phyloP scores from a whole-genome alignment of 2,329 filamentous ascomycete species.

The Penicillium sp. region DNA sequence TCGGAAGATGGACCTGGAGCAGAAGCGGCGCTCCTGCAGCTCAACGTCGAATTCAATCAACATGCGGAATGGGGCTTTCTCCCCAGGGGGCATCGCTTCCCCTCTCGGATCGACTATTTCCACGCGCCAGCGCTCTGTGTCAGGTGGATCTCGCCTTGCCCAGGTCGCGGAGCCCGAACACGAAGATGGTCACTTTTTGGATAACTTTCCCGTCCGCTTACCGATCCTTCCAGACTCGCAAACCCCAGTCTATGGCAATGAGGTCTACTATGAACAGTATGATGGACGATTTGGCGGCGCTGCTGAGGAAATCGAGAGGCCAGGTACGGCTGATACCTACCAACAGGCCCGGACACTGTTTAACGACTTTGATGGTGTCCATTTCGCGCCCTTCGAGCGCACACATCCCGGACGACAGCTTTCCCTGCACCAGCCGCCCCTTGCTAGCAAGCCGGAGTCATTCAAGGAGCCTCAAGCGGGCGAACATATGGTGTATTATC shows the following conservation, averaged over 20 bases:
- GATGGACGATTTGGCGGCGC: constrained; percentile 3
- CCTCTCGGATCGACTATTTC: constrained; percentile 42
- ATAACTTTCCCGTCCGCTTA: constrained; percentile 9
- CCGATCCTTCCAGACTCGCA: constrained; percentile 11
- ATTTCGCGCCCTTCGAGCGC: constrained; percentile 33
- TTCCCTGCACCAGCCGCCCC: constrained; percentile 38
- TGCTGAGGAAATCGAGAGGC: constrained; percentile 27
- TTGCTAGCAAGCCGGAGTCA: constrained; percentile 36
- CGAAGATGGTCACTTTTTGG: constrained; percentile 24
- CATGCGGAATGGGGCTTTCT: constrained; percentile 40
- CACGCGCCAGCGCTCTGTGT: constrained; percentile 35
- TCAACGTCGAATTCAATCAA: constrained; percentile 43
- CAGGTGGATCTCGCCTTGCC: constrained; percentile 34
- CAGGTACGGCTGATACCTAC: constrained; percentile 43
- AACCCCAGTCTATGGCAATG: constrained; percentile 10
- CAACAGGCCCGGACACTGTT: constrained; percentile 44
- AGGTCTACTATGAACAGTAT: constrained; percentile 18
- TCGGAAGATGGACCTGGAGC: constrained; percentile 43
- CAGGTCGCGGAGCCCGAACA: constrained; percentile 40
- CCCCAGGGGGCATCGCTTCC: constrained; percentile 37
- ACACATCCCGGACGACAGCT: constrained; percentile 28
- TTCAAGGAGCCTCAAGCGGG: constrained; percentile 50
- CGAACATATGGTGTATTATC: constrained; percentile 88
- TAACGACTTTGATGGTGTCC: constrained; percentile 49
- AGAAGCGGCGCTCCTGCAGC: constrained; percentile 40